These are phyloP conservation scores for Suillus lakei DNA, from an alignment of 768 basidiomycete species.

Conservation along the genomic window DNA sequence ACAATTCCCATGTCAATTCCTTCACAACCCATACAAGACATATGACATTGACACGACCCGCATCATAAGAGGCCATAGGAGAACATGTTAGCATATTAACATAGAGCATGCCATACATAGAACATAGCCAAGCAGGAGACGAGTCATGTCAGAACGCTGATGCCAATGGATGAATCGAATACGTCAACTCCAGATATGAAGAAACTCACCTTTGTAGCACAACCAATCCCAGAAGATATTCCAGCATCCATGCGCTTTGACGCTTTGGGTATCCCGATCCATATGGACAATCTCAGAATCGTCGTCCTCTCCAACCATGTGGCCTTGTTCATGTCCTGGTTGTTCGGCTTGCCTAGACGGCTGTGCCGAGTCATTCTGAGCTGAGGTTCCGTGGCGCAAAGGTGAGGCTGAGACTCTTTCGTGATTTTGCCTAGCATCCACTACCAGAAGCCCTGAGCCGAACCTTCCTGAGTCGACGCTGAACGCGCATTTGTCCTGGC, in stretches of 20 bases:
- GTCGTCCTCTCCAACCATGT: too few species aligned
- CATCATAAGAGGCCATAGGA: not conserved
- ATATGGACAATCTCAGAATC: not conserved
- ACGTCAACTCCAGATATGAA: not conserved
- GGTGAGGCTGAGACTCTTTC: not conserved
- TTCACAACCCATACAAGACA: not conserved
- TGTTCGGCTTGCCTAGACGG: not conserved
- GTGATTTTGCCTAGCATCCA: too few species aligned
- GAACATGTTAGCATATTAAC: not conserved
- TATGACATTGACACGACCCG: not conserved
- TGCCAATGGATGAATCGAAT: not conserved
- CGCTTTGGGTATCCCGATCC: not conserved
- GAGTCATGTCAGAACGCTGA: not conserved
- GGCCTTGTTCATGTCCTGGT: not conserved
- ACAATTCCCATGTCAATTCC: not conserved
- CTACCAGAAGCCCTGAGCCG: not conserved
- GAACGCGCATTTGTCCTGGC: not conserved
- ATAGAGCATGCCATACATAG: not conserved
- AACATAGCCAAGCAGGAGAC: not conserved
- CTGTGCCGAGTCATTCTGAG: not conserved
- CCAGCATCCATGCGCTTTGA: slow-evolving; percentile 1
- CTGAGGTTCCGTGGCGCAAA: not conserved
- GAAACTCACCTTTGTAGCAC: slow-evolving; percentile 5
- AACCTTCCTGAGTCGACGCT: not conserved
- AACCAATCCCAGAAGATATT: not conserved